A percentile compares a stretch with the other conserved stretches of the same genome.
Conservation (phyloP, 371 early-diverging fungal species). For the Dichotomocladium elegans region DNA sequence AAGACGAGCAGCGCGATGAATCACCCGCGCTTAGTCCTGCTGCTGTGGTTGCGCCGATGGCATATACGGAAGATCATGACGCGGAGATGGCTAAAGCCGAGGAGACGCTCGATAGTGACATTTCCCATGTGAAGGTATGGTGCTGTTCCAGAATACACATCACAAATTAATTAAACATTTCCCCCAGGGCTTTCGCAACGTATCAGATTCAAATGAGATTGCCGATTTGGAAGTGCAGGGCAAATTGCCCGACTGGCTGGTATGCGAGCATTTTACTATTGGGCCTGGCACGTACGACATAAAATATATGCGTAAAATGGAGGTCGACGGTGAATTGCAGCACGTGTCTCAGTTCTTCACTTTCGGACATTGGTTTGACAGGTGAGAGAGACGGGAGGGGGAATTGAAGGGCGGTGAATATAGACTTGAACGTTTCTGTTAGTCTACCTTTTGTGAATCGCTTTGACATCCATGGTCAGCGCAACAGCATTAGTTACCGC, state of each 20-base stretch:
- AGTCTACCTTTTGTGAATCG: constrained; percentile 56
- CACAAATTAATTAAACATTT: background rate
- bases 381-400: constrained; percentile 40
- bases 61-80: background rate
- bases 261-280: constrained; percentile 58
- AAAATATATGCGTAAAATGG: constrained; percentile 56
- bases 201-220: constrained; percentile 32
- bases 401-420: too few relatives aligned
- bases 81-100: too few relatives aligned
- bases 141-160: background rate
- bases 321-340: constrained; percentile 54
- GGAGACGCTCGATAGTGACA: constrained; percentile 9
- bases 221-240: constrained; percentile 45
- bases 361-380: constrained; percentile 74
- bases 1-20: too few relatives aligned
- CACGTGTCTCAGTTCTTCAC: constrained; percentile 55
- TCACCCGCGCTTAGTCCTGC: constrained; percentile 9
- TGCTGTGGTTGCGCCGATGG: constrained; percentile 5
- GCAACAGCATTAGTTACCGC: constrained; percentile 54
- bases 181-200: constrained; percentile 49
- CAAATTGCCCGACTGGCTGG: constrained; percentile 58
- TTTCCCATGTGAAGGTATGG: constrained; percentile 29
- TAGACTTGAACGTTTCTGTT: too few relatives aligned
- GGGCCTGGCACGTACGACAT: constrained; percentile 62
- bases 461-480: constrained; percentile 53